A percentile compares a stretch with the other conserved stretches of the same genome.
Conservation (phyloP, 495 filamentous ascomycete species). For the Penicillium manginii region DNA sequence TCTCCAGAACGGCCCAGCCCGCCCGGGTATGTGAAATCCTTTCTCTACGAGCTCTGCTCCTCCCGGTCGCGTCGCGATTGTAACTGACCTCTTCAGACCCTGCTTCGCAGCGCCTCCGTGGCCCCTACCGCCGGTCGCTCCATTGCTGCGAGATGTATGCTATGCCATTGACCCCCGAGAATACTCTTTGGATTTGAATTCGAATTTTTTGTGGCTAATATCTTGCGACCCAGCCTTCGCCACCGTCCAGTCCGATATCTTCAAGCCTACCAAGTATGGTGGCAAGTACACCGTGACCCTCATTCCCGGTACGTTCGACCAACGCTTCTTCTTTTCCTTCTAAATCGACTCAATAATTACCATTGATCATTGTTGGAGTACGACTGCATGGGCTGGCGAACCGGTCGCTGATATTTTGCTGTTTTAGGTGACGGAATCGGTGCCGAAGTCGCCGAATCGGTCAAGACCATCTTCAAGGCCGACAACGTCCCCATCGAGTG, state of each 20-base stretch:
- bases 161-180: slow-evolving; percentile 23
- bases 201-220: slow-evolving; percentile 19
- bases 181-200: background rate
- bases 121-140: slow-evolving; percentile 40
- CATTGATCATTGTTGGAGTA: background rate
- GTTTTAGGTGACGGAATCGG: slow-evolving; percentile 90
- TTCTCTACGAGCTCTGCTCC: background rate
- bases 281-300: slow-evolving; percentile 99
- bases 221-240: slow-evolving; percentile 56
- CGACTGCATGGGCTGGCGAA: background rate
- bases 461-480: slow-evolving; percentile 99
- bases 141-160: slow-evolving; percentile 49
- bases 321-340: background rate
- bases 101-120: slow-evolving; percentile 46
- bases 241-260: slow-evolving; percentile 83
- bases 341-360: background rate
- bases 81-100: slow-evolving; percentile 37
- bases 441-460: slow-evolving; percentile 95
- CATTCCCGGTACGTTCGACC: slow-evolving; percentile 72
- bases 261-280: slow-evolving; percentile 98
- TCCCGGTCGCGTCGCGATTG: slow-evolving; percentile 6
- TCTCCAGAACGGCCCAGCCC: slow-evolving; percentile 35
- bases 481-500: slow-evolving; percentile 98
- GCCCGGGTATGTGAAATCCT: slow-evolving; percentile 28
- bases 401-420: slow-evolving; percentile 9